These are phyloP conservation scores for Claviceps cyperi DNA, from an alignment of 2,329 filamentous ascomycete species.

Conservation along the genomic window DNA sequence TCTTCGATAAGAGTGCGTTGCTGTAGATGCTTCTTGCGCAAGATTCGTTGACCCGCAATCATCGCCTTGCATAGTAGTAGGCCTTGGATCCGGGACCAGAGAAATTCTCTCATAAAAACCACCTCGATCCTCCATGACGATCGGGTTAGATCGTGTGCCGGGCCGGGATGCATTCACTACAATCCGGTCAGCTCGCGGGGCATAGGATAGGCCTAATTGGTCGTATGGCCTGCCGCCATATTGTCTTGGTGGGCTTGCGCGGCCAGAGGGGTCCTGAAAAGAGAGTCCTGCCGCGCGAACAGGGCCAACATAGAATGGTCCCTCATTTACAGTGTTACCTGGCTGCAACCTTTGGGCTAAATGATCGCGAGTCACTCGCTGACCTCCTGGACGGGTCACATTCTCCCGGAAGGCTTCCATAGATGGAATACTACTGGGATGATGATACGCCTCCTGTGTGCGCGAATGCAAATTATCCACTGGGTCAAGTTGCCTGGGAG, in stretches of 20 bases:
- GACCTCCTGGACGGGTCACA: slow-evolving; percentile 1
- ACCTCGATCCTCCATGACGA: slow-evolving; percentile 26
- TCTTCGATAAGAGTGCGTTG: slow-evolving; percentile 5
- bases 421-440: slow-evolving; percentile 7
- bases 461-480: slow-evolving; percentile 10
- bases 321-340: not conserved
- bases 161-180: slow-evolving; percentile 17
- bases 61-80: not conserved
- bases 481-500: slow-evolving; percentile 13
- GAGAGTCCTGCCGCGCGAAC: not conserved
- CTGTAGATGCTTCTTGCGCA: slow-evolving; percentile 7
- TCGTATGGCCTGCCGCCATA: slow-evolving; percentile 8
- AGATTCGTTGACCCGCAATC: not conserved
- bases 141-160: slow-evolving; percentile 18
- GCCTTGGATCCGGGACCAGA: not conserved
- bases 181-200: slow-evolving; percentile 14
- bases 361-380: slow-evolving; percentile 9
- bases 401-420: not conserved
- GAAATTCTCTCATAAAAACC: slow-evolving; percentile 22
- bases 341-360: not conserved
- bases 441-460: slow-evolving; percentile 4
- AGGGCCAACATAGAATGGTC: slow-evolving; percentile 2
- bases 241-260: slow-evolving; percentile 2
- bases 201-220: slow-evolving; percentile 6
- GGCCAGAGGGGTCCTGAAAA: not conserved